Evolutionary conservation across 768 basidiomycete species (phyloP), one percentile per base, ranked within the genome.

Genomic region (Phaeolepiota aurea): DNA sequence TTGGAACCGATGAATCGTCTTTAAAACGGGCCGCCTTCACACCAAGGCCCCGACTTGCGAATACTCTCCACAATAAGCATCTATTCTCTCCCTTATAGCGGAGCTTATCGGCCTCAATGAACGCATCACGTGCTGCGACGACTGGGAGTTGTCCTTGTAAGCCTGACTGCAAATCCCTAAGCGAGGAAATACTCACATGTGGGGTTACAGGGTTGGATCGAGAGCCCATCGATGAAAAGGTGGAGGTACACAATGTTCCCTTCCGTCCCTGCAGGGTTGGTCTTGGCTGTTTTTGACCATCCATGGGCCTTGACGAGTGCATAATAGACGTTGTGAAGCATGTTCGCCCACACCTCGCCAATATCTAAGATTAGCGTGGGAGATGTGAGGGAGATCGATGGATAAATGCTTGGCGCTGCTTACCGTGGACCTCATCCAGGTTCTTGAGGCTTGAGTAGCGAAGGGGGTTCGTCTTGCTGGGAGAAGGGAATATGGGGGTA

Each of bases 301-400:
- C 68, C 68, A 36, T 54, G 58, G 5, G 53, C 53, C 0, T 20
- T 46, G 5, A 71, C 65, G 3, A 71, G 64, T 0, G 56, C 57
- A n/a, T 65, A 62, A 37, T 63, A 65, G 4, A 71, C 63, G 31
- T 66, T 66, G 47, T 65, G 65, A 0, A 70, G 57, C 40, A 67
- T 65, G 51, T 66, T 70, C 0, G 70, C 68, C 67, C 68, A 72
- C 16, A 81, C 68, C 52, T 80, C 77, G 32, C 79, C 79, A 42
- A 80, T 77, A 33, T 51, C 66, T 66, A 40, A 9, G 23, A 19
- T 41, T n/a, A 9, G 13, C 13, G 0, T 20, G 37, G 40, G 42
- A 19, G 19, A 45, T n/a, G n/a, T n/a, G 16, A 9, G 14, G 4
- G 19, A 18, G 12, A 2, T 11, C 14, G 23, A 21, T 14, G 5